phyloP scores from a whole-genome alignment of 345 rosid species.

The Brassica nigra region DNA sequence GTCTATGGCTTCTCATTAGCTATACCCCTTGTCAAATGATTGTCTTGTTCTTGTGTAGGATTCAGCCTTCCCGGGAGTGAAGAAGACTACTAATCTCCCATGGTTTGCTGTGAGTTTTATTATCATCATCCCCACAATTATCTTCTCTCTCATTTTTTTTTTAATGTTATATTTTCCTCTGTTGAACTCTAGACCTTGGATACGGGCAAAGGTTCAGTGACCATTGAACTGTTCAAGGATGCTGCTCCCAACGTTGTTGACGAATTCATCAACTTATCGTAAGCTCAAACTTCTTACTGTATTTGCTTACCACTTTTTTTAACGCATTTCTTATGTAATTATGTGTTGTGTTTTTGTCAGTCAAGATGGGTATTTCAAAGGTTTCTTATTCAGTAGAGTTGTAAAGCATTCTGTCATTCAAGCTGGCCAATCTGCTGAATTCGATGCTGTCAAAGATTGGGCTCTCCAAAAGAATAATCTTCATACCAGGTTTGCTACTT shows the following conservation, averaged over 20 bases:
- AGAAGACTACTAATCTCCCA: constrained; percentile 51
- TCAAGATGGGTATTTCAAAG: constrained; percentile 64
- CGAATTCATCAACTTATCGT: constrained; percentile 66
- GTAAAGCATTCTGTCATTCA: constrained; percentile 64
- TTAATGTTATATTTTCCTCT: neutral
- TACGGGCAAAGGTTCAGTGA: constrained; percentile 65
- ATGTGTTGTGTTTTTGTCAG: constrained; percentile 37
- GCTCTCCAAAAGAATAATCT: constrained; percentile 50
- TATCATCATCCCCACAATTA: neutral
- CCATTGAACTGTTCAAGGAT: constrained; percentile 71
- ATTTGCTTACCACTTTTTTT: neutral
- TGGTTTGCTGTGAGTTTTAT: constrained; percentile 55
- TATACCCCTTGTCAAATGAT: neutral
- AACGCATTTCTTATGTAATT: neutral
- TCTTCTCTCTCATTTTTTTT: neutral
- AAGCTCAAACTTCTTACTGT: neutral
- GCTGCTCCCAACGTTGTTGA: constrained; percentile 66
- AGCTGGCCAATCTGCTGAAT: constrained; percentile 49
- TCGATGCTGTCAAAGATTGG: constrained; percentile 62
- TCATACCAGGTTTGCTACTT: constrained; percentile 48
- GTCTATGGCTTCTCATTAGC: neutral
- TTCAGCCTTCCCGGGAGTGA: constrained; percentile 40
- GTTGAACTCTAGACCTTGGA: constrained; percentile 52
- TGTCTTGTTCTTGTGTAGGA: constrained; percentile 36
- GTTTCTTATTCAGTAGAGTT: constrained; percentile 61